Conservation (phyloP, 2,329 filamentous ascomycete species). For the Penicillium griseofulvum region DNA sequence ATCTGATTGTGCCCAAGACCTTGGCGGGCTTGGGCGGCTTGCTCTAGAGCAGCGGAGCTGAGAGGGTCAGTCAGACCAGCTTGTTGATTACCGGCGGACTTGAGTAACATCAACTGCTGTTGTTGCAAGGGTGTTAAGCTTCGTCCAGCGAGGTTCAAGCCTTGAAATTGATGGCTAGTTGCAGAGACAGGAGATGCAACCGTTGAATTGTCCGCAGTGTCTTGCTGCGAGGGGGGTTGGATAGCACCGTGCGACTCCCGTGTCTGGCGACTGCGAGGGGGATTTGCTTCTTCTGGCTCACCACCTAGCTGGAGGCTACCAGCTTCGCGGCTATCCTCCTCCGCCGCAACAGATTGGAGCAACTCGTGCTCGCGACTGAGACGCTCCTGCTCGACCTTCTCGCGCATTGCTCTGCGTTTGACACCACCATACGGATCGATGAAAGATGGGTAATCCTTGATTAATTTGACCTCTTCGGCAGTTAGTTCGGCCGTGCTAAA, state of each 20-base stretch:
- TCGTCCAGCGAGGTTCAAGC: conserved; percentile 63
- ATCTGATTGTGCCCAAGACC: conserved; percentile 47
- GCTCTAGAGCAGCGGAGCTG: conserved; percentile 37
- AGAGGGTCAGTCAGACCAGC: conserved; percentile 53
- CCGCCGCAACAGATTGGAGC: conserved; percentile 50
- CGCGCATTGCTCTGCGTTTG: conserved; percentile 73
- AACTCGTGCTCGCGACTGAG: conserved; percentile 55
- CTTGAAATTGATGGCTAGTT: conserved; percentile 47
- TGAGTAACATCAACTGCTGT: conserved; percentile 66
- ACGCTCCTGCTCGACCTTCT: conserved; percentile 64
- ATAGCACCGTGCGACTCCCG: conserved; percentile 64
- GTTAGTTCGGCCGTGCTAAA: conserved; percentile 51
- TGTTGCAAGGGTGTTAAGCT: conserved; percentile 80
- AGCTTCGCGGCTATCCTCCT: conserved; percentile 75
- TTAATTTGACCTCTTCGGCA: conserved; percentile 51
- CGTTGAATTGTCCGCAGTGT: conserved; percentile 44
- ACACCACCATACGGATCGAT: conserved; percentile 81
- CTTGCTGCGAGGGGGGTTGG: conserved; percentile 74
- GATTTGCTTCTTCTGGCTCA: conserved; percentile 80
- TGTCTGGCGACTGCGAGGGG: conserved; percentile 44
- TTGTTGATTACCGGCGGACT: conserved; percentile 58
- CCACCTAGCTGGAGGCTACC: conserved; percentile 87
- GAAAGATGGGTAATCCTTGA: conserved; percentile 67
- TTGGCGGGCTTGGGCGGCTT: conserved; percentile 45
- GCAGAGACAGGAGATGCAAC: conserved; percentile 44